phyloP scores from a whole-genome alignment of 768 basidiomycete species.

The Phallus indusiatus region DNA sequence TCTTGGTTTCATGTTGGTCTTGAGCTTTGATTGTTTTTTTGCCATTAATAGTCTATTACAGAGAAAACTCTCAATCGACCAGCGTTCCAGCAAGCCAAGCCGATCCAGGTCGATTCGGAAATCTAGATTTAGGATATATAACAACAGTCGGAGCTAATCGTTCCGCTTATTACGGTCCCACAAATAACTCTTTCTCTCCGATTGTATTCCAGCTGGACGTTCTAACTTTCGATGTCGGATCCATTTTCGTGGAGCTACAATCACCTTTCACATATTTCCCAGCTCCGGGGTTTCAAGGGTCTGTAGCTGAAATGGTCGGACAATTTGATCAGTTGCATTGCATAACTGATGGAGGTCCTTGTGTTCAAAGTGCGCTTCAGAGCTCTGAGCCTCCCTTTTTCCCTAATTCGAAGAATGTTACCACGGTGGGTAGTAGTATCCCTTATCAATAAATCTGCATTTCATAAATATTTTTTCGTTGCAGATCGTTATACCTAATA shows the following conservation, averaged over 20 bases:
- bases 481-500: background rate
- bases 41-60: too few relatives aligned
- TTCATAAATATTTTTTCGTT: too few relatives aligned
- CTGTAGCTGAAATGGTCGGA: background rate
- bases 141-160: background rate
- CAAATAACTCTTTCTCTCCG: background rate
- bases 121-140: background rate
- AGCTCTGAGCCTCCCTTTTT: background rate
- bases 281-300: background rate
- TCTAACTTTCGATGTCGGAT: background rate
- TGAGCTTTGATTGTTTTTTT: too few relatives aligned
- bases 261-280: background rate
- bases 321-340: constrained; percentile 5
- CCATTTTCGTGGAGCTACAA: background rate
- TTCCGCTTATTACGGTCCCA: constrained; percentile 1
- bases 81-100: background rate
- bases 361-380: background rate
- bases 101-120: background rate
- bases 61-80: background rate
- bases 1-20: too few relatives aligned
- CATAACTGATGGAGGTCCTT: background rate
- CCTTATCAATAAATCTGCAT: too few relatives aligned
- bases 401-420: constrained; percentile 1
- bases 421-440: background rate
- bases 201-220: constrained; percentile 3